Conservation (phyloP, 2,329 filamentous ascomycete genomes). For the Pseudocercospora ulei region DNA sequence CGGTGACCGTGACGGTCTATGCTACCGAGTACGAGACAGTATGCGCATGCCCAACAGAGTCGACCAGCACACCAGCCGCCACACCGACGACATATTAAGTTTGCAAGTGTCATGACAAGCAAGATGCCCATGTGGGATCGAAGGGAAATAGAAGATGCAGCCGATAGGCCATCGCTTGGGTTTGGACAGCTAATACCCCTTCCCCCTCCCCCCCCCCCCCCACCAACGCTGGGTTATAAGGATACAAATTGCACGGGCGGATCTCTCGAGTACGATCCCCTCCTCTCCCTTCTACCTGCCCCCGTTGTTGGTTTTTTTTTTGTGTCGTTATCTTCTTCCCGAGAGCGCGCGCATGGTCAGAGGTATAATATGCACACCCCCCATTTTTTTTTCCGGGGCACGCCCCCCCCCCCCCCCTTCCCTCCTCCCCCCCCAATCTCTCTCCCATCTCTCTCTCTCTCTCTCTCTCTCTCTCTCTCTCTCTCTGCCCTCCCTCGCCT, state of each 20-base stretch:
- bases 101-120: slow-evolving; percentile 3
- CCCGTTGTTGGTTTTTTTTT: no score
- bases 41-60: slow-evolving; percentile 11
- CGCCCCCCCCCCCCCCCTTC: no score
- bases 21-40: slow-evolving; percentile 14
- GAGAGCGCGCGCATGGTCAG: no score
- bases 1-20: slow-evolving; percentile 12
- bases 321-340: slow-evolving; percentile 4
- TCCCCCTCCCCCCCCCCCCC: no score
- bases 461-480: no score
- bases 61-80: slow-evolving; percentile 7
- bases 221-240: slow-evolving; percentile 5
- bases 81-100: slow-evolving; percentile 6
- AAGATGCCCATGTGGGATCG: slow-evolving; percentile 6
- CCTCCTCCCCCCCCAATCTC: no score
- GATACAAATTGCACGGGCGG: slow-evolving; percentile 6
- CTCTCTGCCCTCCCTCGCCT: no score
- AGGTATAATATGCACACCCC: no score
- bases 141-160: slow-evolving; percentile 3
- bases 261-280: slow-evolving; percentile 4
- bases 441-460: no score
- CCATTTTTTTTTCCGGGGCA: no score
- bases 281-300: no score
- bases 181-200: slow-evolving; percentile 7
- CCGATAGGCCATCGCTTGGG: not conserved